Evolutionary conservation across 2,329 filamentous ascomycete genomes (phyloP).

Genomic region (Arthrobotrys pseudoclavata): DNA sequence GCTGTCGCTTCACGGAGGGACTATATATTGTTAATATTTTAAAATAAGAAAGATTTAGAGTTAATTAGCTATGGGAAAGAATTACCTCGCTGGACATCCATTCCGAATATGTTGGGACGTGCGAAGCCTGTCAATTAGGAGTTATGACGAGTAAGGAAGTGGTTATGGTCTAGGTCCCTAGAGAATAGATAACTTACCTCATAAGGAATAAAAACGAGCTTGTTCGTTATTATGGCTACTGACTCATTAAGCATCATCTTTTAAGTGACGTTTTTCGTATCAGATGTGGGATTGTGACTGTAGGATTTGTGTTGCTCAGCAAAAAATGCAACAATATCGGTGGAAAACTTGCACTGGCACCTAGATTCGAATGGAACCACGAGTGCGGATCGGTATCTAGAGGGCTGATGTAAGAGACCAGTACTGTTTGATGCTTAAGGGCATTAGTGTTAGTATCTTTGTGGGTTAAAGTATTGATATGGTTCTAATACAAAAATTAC

Average conservation of each 20-base stretch:
- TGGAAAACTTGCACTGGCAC: not conserved
- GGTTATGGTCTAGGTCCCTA: not conserved
- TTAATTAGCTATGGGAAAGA: not conserved
- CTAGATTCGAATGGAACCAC: not conserved
- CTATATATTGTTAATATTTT: conserved; percentile 66
- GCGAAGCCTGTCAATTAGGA: conserved; percentile 31
- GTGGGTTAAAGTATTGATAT: no score
- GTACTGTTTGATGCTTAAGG: no score
- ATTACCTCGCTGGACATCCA: conserved; percentile 58
- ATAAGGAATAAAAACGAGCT: conserved; percentile 44
- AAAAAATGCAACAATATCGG: conserved; percentile 21
- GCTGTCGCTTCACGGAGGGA: conserved; percentile 86
- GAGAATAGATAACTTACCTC: conserved; percentile 19
- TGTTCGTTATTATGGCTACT: conserved; percentile 36
- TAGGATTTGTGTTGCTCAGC: not conserved
- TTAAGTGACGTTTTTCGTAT: not conserved
- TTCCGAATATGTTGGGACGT: conserved; percentile 54
- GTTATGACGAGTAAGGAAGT: not conserved
- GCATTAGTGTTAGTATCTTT: no score
- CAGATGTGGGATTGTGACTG: not conserved
- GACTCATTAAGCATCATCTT: conserved; percentile 39
- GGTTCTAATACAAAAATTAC: no score
- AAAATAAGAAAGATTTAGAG: not conserved
- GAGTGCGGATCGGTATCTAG: not conserved
- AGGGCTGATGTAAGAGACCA: not conserved